Conservation (phyloP, 768 basidiomycete species). For the Leucosporidium creatinivorum region DNA sequence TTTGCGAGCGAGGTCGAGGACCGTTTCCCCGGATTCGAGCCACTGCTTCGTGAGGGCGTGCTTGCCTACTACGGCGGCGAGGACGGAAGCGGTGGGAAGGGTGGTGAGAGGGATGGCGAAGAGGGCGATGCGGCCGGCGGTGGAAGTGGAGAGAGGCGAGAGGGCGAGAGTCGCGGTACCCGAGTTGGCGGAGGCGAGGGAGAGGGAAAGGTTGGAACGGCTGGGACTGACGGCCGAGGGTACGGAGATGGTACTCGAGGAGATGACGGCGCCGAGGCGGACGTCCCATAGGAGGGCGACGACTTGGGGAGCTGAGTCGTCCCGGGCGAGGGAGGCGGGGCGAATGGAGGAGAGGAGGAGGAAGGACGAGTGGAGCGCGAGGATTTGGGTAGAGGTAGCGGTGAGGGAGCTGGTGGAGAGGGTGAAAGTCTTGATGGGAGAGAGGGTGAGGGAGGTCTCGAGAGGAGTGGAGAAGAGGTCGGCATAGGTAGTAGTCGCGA, state of each 20-base stretch:
- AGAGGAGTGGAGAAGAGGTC: conserved; percentile 9
- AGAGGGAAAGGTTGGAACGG: conserved; percentile 2
- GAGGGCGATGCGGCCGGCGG: conserved; percentile 10
- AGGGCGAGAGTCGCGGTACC: conserved; percentile 10
- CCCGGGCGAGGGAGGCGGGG: not conserved
- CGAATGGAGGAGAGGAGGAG: conserved; percentile 20
- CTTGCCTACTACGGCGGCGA: conserved; percentile 32
- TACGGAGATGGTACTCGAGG: conserved; percentile 14
- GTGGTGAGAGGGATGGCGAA: conserved; percentile 26
- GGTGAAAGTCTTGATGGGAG: conserved; percentile 12
- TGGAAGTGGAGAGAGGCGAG: not conserved
- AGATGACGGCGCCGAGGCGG: conserved; percentile 29
- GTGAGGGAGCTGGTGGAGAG: conserved; percentile 20
- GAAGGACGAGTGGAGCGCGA: conserved; percentile 31
- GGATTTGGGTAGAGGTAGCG: conserved; percentile 3
- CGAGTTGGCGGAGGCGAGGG: conserved; percentile 12
- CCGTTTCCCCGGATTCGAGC: conserved; percentile 9
- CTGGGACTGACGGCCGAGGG: conserved; percentile 25
- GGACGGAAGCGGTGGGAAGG: conserved; percentile 26
- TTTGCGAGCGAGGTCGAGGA: conserved; percentile 13
- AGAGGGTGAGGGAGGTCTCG: conserved; percentile 1
- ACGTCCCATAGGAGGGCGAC: conserved; percentile 26
- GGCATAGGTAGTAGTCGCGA: not conserved
- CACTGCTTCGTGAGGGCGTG: conserved; percentile 25
- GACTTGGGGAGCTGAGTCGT: conserved; percentile 3